Conservation (phyloP, 495 filamentous ascomycete genomes). For the Penicillium ochrochloron region DNA sequence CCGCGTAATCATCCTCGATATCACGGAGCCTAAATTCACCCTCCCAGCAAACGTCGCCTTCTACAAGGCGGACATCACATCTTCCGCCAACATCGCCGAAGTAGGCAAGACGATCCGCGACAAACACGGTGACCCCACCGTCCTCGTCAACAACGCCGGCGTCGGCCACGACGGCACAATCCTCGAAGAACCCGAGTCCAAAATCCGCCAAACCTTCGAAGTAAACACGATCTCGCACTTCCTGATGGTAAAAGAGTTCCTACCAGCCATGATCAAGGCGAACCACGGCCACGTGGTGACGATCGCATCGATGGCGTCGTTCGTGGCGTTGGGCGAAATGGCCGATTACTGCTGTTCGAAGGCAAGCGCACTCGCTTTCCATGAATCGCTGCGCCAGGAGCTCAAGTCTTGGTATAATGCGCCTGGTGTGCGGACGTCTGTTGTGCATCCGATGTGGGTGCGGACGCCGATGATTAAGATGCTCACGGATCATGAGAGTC, state of each 20-base stretch:
- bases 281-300: constrained; percentile 67
- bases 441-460: constrained; percentile 50
- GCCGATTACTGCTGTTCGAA: constrained; percentile 62
- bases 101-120: constrained; percentile 51
- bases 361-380: constrained; percentile 59
- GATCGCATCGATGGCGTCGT: constrained; percentile 59
- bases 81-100: constrained; percentile 45
- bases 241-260: constrained; percentile 61
- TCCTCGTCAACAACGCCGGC: constrained; percentile 68
- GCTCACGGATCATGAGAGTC: constrained; percentile 40
- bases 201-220: constrained; percentile 57
- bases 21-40: constrained; percentile 40
- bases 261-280: constrained; percentile 61
- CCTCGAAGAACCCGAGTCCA: constrained; percentile 49
- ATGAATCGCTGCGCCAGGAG: constrained; percentile 55
- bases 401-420: constrained; percentile 48
- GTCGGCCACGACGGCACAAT: constrained; percentile 52
- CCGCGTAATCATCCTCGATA: constrained; percentile 57
- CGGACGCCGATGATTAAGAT: constrained; percentile 51
- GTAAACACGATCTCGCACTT: constrained; percentile 66
- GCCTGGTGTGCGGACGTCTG: constrained; percentile 50
- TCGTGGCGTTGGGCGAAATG: constrained; percentile 52
- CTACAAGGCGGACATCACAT: constrained; percentile 60
- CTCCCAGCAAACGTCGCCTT: constrained; percentile 48
- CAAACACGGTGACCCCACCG: constrained; percentile 53